These are phyloP conservation scores for Aureobasidium zeae DNA, from an alignment of 2,329 filamentous ascomycete genomes.

Conservation along the genomic window DNA sequence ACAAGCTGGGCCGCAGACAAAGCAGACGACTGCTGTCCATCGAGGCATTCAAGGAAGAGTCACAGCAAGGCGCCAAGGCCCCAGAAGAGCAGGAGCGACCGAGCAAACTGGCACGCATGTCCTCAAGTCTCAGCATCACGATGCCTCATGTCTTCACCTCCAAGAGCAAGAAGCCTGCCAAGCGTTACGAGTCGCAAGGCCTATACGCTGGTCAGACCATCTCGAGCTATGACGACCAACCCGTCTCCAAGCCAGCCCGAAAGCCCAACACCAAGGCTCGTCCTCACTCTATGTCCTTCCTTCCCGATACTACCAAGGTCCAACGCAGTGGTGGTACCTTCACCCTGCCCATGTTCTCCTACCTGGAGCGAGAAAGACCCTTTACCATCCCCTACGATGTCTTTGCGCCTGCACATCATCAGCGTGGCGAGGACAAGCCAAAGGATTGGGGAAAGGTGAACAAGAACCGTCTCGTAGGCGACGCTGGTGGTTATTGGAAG, in stretches of 20 bases:
- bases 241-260: slow-evolving; percentile 1
- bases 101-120: slow-evolving; percentile 16
- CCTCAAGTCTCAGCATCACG: slow-evolving; percentile 12
- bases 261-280: slow-evolving; percentile 4
- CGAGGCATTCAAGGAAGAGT: slow-evolving; percentile 10
- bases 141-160: slow-evolving; percentile 5
- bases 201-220: slow-evolving; percentile 74
- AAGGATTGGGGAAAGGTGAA: slow-evolving; percentile 88
- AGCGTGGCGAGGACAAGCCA: slow-evolving; percentile 74
- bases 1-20: slow-evolving; percentile 16
- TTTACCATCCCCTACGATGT: slow-evolving; percentile 87
- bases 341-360: slow-evolving; percentile 29
- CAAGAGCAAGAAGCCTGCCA: slow-evolving; percentile 40
- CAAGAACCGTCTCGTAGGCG: slow-evolving; percentile 70
- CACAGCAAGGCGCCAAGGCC: background rate
- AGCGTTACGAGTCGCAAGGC: slow-evolving; percentile 73
- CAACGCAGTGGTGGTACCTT: slow-evolving; percentile 52
- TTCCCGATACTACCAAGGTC: slow-evolving; percentile 24
- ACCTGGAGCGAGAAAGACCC: slow-evolving; percentile 55
- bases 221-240: slow-evolving; percentile 9
- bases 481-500: slow-evolving; percentile 29
- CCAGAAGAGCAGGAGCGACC: slow-evolving; percentile 8
- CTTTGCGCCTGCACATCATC: slow-evolving; percentile 67
- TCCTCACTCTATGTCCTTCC: slow-evolving; percentile 6
- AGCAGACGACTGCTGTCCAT: slow-evolving; percentile 10